Percentiles rank a stretch among this genome's conserved stretches.
Conservation (phyloP, 352 stramenopile species). For the Phytophthora meadii region DNA sequence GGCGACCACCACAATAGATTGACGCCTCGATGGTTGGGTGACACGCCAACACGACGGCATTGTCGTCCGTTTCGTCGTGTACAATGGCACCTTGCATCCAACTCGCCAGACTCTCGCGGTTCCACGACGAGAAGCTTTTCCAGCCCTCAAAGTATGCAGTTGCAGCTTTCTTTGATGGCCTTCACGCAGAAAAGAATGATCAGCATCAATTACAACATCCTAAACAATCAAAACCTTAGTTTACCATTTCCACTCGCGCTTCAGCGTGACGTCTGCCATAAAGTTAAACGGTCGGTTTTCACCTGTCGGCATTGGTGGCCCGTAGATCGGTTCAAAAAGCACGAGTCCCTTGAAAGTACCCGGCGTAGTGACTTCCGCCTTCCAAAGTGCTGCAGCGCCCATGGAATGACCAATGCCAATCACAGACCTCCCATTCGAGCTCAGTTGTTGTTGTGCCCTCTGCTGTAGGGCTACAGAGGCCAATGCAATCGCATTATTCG, state of each 20-base stretch:
- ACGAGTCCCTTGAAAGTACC: constrained; percentile 54
- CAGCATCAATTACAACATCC: neutral
- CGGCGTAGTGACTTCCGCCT: constrained; percentile 32
- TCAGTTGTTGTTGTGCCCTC: constrained; percentile 14
- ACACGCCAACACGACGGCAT: constrained; percentile 31
- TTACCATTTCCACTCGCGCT: constrained; percentile 40
- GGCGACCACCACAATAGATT: constrained; percentile 34
- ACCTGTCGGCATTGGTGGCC: constrained; percentile 2
- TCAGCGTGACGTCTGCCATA: constrained; percentile 34
- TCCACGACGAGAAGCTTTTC: constrained; percentile 48
- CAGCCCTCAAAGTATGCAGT: constrained; percentile 37
- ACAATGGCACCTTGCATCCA: constrained; percentile 47
- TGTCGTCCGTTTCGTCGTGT: constrained; percentile 14
- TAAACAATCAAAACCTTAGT: too few relatives aligned
- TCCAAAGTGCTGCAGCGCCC: constrained; percentile 44
- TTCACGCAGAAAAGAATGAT: constrained; percentile 7
- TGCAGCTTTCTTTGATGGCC: constrained; percentile 35
- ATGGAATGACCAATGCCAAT: constrained; percentile 67
- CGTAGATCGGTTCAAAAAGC: constrained; percentile 60
- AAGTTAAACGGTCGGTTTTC: constrained; percentile 29
- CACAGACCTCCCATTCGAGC: constrained; percentile 22
- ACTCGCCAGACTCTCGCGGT: constrained; percentile 42
- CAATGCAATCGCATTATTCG: constrained; percentile 38
- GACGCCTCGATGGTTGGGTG: constrained; percentile 37
- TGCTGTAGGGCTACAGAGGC: constrained; percentile 19